Evolutionary conservation across 2,329 filamentous ascomycete genomes (phyloP), one percentile per base, ranked within the genome.

Genomic region (Microdochium trichocladiopsis): DNA sequence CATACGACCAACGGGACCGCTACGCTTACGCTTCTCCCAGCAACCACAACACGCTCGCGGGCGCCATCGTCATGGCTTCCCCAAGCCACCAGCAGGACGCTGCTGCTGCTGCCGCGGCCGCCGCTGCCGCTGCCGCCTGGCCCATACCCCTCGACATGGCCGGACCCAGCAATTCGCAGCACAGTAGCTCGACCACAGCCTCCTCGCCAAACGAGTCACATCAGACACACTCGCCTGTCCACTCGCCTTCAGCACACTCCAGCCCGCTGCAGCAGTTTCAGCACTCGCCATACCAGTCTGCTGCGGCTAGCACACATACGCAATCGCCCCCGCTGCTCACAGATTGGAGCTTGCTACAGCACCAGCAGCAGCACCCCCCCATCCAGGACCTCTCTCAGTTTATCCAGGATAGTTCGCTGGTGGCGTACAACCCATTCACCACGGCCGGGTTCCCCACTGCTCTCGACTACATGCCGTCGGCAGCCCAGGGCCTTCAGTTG

Each of bases 401-500:
- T 60, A 75, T 83, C 51, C 82, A 80, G 61, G 81, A 85, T 56
- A 72, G 77, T 37, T 72, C 78, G 4, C 68, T 85, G 56, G 74
- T 83, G 60, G 76, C 68, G 58, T 82, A 80, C 66, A 76, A 76
- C 60, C 67, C 77, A 9, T 82, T 79, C 59, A 66, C 72, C 48
- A 59, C 75, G 43, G 41, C 41, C 5, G 71, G 67, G 58, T 82
- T 78, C 63, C 81, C 78, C 63, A 74, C 78, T 54, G 69, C 79
- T 31, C 74, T 84, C 53, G 82, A 82, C 56, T 87, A 86, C 68
- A 75, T 79, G 56, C 84, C 77, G 51, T 75, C 75, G 64, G 75
- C 84, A 8, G 81, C 82, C 8, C 86, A 88, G 62, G 75, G 84
- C 57, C 68, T 83, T 33, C 72, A 75, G 53, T 74, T 90, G 61